Percentiles rank a stretch among this genome's conserved stretches.
phyloP scores from a whole-genome alignment of 805 yeast species.

The Metschnikowia arizonensis region DNA sequence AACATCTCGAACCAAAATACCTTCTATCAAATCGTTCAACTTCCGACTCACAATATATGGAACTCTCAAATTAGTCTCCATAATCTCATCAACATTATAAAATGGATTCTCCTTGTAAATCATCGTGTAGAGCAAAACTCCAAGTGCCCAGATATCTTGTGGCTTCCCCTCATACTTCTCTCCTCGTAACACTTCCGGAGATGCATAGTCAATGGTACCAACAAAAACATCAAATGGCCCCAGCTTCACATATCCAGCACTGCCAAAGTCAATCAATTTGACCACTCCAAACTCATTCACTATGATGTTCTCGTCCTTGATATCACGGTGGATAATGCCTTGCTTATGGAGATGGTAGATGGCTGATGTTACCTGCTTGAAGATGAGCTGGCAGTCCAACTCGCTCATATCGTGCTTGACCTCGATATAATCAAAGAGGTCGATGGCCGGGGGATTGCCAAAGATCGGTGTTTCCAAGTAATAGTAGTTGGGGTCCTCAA shows the following conservation, averaged over 20 bases:
- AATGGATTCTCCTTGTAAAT: constrained; percentile 94
- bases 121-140: constrained; percentile 83
- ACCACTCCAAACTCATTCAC: constrained; percentile 77
- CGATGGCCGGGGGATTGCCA: constrained; percentile 87
- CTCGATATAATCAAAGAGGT: constrained; percentile 88
- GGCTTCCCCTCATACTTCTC: constrained; percentile 87
- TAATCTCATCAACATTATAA: constrained; percentile 89
- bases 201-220: constrained; percentile 96
- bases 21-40: constrained; percentile 56
- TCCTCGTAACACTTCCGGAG: constrained; percentile 92
- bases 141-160: constrained; percentile 97
- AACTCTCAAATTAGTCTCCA: constrained; percentile 79
- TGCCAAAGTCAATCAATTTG: constrained; percentile 90
- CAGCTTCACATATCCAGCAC: constrained; percentile 83
- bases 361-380: constrained; percentile 75
- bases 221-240: constrained; percentile 98
- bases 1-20: constrained; percentile 66
- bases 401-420: constrained; percentile 78
- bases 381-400: constrained; percentile 69
- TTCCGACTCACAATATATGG: constrained; percentile 63
- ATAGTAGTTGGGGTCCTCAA: constrained; percentile 86
- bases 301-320: constrained; percentile 91
- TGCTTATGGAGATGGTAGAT: constrained; percentile 75
- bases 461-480: constrained; percentile 90
- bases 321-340: constrained; percentile 91